Conservation (phyloP, 139 green algal species). For the Picochlorum sp. region DNA sequence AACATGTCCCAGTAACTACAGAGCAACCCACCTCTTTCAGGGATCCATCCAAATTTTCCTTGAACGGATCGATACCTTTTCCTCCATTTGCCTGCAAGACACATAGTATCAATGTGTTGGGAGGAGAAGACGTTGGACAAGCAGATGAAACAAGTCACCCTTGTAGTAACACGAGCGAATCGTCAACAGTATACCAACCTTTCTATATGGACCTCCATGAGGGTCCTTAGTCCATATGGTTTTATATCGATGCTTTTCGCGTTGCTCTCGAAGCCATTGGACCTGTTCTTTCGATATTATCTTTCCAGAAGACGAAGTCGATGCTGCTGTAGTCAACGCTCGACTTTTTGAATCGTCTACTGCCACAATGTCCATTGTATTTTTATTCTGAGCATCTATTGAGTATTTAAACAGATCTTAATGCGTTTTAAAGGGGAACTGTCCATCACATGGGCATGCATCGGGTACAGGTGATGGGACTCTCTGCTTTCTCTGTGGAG, state of each 20-base stretch:
- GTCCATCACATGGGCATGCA: no score
- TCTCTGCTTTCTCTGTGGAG: no score
- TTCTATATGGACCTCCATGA: conserved; percentile 65
- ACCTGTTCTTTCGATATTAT: background rate
- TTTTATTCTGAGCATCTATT: no score
- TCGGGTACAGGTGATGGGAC: no score
- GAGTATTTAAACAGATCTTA: no score
- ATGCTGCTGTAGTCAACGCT: conserved; percentile 1
- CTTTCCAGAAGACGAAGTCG: background rate
- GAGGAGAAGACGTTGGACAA: background rate
- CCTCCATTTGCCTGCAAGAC: conserved; percentile 15
- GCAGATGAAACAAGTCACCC: no score
- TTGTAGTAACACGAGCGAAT: no score
- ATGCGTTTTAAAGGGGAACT: no score
- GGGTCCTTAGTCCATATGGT: conserved; percentile 71
- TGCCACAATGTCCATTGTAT: no score
- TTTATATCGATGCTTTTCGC: conserved; percentile 41
- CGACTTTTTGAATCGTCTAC: background rate
- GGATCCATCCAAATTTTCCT: conserved; percentile 27
- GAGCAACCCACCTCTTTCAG: conserved; percentile 11
- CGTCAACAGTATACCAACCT: conserved; percentile 28
- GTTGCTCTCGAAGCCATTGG: conserved; percentile 20
- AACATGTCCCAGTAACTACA: no score
- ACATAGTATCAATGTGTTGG: background rate
- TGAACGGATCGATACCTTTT: conserved; percentile 26